Evolutionary conservation across 2,329 filamentous ascomycete genomes (phyloP).

Genomic region (Chaetomiaceae sp.): DNA sequence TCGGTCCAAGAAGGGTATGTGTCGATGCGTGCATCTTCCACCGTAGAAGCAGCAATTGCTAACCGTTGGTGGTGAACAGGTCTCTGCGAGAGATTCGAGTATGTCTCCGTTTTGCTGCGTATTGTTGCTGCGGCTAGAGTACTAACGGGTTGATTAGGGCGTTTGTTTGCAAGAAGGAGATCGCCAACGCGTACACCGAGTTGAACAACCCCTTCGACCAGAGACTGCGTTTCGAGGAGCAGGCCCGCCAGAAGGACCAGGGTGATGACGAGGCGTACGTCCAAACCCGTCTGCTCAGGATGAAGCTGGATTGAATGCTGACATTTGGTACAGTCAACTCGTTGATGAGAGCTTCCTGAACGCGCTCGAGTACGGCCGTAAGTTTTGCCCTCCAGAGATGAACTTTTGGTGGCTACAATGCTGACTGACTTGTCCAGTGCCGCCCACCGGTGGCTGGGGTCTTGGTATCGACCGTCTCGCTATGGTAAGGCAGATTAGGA

Average conservation of each 20-base stretch:
- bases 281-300: not conserved
- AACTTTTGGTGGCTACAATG: not conserved
- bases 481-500: constrained; percentile 14
- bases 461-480: constrained; percentile 79
- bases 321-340: constrained; percentile 51
- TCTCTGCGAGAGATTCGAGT: constrained; percentile 91
- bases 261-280: constrained; percentile 82
- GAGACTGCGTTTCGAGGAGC: constrained; percentile 86
- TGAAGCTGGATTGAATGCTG: constrained; percentile 1
- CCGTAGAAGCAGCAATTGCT: not conserved
- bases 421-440: constrained; percentile 53
- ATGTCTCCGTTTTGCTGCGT: not conserved
- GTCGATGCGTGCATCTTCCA: not conserved
- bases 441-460: constrained; percentile 93
- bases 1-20: constrained; percentile 58
- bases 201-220: constrained; percentile 97
- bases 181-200: constrained; percentile 95
- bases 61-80: constrained; percentile 31
- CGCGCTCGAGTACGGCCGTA: constrained; percentile 59
- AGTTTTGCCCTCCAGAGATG: not conserved
- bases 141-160: constrained; percentile 39
- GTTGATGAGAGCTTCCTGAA: constrained; percentile 95
- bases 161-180: constrained; percentile 96
- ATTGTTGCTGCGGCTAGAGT: not conserved
- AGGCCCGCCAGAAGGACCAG: constrained; percentile 90